Conservation (phyloP, 768 basidiomycete species). For the Serendipita sp. region DNA sequence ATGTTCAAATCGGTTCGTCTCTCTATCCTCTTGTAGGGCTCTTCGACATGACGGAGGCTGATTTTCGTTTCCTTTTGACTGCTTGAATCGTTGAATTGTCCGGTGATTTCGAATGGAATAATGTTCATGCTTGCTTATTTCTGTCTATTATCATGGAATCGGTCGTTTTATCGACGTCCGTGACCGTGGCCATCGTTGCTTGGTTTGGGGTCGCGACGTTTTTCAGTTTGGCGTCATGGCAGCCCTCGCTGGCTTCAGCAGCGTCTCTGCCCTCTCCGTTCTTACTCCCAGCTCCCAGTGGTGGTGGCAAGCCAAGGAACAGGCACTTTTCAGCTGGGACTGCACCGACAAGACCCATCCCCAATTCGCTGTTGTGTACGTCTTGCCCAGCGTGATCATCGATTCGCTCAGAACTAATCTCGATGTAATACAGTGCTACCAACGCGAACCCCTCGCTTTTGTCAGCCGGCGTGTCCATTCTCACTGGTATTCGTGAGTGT, state of each 20-base stretch:
- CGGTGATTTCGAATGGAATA: too few relatives aligned
- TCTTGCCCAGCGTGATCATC: background rate
- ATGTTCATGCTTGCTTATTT: too few relatives aligned
- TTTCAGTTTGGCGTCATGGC: background rate
- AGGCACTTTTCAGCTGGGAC: constrained; percentile 1
- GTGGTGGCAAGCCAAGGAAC: constrained; percentile 2
- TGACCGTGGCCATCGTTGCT: too few relatives aligned
- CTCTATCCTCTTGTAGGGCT: too few relatives aligned
- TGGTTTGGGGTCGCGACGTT: too few relatives aligned
- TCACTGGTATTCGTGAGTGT: background rate
- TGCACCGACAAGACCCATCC: constrained; percentile 5
- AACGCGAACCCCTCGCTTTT: background rate
- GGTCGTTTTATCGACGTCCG: too few relatives aligned
- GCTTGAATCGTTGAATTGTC: too few relatives aligned
- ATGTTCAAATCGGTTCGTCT: too few relatives aligned
- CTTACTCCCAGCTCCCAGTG: background rate
- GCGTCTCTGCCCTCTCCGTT: background rate
- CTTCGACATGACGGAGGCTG: too few relatives aligned
- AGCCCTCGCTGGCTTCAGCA: background rate
- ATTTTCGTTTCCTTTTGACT: too few relatives aligned
- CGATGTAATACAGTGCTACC: background rate
- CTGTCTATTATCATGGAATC: too few relatives aligned
- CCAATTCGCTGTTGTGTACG: background rate
- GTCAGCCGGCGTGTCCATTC: background rate
- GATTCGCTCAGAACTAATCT: background rate